Evolutionary conservation across 208 protist species (phyloP).

Genomic region (Trypanosoma theileri): DNA sequence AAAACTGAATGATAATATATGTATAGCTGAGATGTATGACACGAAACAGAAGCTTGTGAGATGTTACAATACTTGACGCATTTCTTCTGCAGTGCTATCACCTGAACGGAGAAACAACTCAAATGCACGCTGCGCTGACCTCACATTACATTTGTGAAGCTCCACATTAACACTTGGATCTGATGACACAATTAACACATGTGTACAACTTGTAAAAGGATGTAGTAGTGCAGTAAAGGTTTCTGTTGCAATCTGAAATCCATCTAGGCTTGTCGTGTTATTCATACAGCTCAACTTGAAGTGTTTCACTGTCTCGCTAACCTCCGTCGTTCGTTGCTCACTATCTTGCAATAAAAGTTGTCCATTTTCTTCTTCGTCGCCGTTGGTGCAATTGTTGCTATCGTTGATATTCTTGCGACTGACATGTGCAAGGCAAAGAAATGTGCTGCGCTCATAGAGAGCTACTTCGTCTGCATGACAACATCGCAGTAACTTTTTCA

Average conservation of each 20-base stretch:
- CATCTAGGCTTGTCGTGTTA: constrained; percentile 80
- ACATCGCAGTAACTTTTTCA: constrained; percentile 91
- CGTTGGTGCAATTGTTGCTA: neutral
- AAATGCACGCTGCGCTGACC: constrained; percentile 56
- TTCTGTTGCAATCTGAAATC: constrained; percentile 69
- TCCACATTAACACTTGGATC: constrained; percentile 70
- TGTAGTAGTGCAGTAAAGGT: constrained; percentile 79
- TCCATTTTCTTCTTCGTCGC: neutral
- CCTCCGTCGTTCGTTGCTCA: constrained; percentile 77
- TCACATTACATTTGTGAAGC: constrained; percentile 80
- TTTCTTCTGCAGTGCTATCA: constrained; percentile 61
- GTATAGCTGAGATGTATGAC: too few species aligned
- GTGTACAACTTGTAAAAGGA: constrained; percentile 85
- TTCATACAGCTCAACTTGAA: constrained; percentile 93
- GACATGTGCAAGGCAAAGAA: constrained; percentile 96
- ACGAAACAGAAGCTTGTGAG: neutral
- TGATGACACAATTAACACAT: constrained; percentile 82
- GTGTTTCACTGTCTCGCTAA: constrained; percentile 90
- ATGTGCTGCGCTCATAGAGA: constrained; percentile 98
- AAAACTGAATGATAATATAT: neutral
- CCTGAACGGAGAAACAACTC: constrained; percentile 71
- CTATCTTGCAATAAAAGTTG: constrained; percentile 22
- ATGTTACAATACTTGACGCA: constrained; percentile 75
- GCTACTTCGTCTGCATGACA: constrained; percentile 98
- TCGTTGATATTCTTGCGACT: constrained; percentile 35